Evolutionary conservation across 257 asterid genomes (phyloP).

Genomic region (Rubia yunnanensis): DNA sequence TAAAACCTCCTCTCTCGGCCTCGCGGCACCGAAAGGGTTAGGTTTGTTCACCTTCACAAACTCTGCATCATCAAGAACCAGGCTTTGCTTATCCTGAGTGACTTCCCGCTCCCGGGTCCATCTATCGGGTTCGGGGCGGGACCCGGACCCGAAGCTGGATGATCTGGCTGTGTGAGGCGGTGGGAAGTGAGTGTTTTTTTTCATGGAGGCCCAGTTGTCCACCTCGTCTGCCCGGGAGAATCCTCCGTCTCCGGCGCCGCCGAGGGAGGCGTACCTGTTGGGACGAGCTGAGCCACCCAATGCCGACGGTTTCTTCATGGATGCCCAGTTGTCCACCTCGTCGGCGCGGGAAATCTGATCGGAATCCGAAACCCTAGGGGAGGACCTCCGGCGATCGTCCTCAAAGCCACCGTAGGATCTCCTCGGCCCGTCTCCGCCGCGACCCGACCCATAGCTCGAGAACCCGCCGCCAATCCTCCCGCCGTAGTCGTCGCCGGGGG

Average conservation of each 20-base stretch:
- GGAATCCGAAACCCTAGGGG: slow-evolving; percentile 45
- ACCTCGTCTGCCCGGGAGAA: slow-evolving; percentile 81
- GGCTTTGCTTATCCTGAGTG: slow-evolving; percentile 26
- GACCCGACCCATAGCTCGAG: slow-evolving; percentile 49
- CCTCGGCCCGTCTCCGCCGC: slow-evolving; percentile 42
- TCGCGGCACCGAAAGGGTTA: slow-evolving; percentile 88
- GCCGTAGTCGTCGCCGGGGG: slow-evolving; percentile 53
- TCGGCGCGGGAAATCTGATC: slow-evolving; percentile 81
- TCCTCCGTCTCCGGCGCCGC: slow-evolving; percentile 43
- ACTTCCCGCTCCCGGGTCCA: slow-evolving; percentile 59
- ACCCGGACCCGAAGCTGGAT: slow-evolving; percentile 44
- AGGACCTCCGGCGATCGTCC: slow-evolving; percentile 46
- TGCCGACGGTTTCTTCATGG: slow-evolving; percentile 50
- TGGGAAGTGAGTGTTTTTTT: slow-evolving; percentile 30
- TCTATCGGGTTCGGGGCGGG: slow-evolving; percentile 51
- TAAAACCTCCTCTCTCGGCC: slow-evolving; percentile 95
- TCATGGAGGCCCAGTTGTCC: slow-evolving; percentile 68
- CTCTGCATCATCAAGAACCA: slow-evolving; percentile 26
- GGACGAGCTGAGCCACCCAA: slow-evolving; percentile 23
- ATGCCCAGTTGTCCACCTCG: slow-evolving; percentile 79
- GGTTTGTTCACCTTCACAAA: slow-evolving; percentile 50
- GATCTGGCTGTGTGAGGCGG: slow-evolving; percentile 33
- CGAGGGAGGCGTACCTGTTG: slow-evolving; percentile 48
- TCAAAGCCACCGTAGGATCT: slow-evolving; percentile 58
- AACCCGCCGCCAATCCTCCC: slow-evolving; percentile 71